Evolutionary conservation across 2,329 filamentous ascomycete genomes (phyloP).

Genomic region (Tolypocladium pustulatum): DNA sequence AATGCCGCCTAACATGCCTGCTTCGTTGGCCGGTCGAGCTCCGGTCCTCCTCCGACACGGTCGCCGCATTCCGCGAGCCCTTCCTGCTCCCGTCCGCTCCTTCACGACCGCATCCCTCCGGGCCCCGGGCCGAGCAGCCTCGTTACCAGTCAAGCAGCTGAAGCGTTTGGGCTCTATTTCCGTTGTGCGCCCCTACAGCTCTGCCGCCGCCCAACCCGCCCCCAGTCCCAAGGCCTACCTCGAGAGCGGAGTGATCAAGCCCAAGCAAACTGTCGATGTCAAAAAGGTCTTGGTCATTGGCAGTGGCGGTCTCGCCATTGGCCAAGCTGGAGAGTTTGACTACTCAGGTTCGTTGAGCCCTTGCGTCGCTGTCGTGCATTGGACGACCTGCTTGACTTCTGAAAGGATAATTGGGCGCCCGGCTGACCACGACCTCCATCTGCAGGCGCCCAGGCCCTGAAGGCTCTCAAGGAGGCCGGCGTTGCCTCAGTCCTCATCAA

Average conservation of each 20-base stretch:
- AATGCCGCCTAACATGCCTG: conserved; percentile 28
- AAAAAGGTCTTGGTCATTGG: conserved; percentile 98
- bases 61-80: conserved; percentile 35
- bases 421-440: conserved; percentile 5
- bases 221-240: conserved; percentile 81
- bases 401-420: too few species aligned
- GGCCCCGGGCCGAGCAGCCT: conserved; percentile 17
- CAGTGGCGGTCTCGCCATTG: conserved; percentile 89
- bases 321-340: conserved; percentile 96
- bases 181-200: conserved; percentile 29
- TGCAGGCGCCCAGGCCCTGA: conserved; percentile 85
- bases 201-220: conserved; percentile 49
- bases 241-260: conserved; percentile 76
- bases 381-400: neutral
- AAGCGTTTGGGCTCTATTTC: conserved; percentile 40
- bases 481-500: conserved; percentile 90
- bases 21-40: conserved; percentile 43
- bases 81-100: conserved; percentile 32
- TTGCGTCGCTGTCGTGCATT: neutral
- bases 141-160: conserved; percentile 17
- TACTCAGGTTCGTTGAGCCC: conserved; percentile 68
- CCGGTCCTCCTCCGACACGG: conserved; percentile 47
- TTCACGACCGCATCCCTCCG: conserved; percentile 28
- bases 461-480: conserved; percentile 91
- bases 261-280: conserved; percentile 70